Evolutionary conservation across 106 monocot genomes (phyloP), one percentile per base, ranked within the genome.

Genomic region (Ottelia alismoides): DNA sequence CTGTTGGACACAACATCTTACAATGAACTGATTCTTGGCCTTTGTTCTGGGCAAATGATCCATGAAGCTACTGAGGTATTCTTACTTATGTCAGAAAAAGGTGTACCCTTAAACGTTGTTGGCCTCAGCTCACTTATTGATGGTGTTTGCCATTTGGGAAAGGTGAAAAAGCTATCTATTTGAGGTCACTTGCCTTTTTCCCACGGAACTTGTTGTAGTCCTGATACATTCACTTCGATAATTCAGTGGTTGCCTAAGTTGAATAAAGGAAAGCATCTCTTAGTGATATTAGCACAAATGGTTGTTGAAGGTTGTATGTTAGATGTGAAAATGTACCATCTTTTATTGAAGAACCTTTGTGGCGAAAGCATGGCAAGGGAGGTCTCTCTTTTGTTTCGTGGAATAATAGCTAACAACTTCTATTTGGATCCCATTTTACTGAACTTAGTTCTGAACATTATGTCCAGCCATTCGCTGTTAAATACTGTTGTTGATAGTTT

Each of bases 61-160:
- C 27, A 75, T 60, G 78, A 81, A 51, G 81, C 81, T 56, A 47
- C 53, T 22, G 72, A 72, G 20, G 57, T 87, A 28, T 78, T 78
- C 44, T 53, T 20, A 47, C 70, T 68, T 51, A 21, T 74, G 47
- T 45, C 21, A 43, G 49, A 10, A 47, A 72, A 65, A 70, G 72
- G 74, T 10, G 40, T 25, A 5, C 45, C 3, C 43, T 55, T 73
- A 2, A 49, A 25, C 11, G 16, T 45, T 28, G 20, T 64, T 28
- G 58, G 78, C 47, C 57, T 87, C 26, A 46, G 65, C 46, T 27
- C 53, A 47, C 56, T 87, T 30, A 66, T 78, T 29, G 21, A 50
- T 62, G 62, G 49, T 6, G 56, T 70, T 56, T 87, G 87, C 40
- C 21, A 10, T 20, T 12, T 11, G 9, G 75, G 78, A 54, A 72